Percentiles rank a stretch among this genome's conserved stretches.
Evolutionary conservation across 306 rosid genomes (phyloP).

Genomic region (Cicer pinnatifidum): DNA sequence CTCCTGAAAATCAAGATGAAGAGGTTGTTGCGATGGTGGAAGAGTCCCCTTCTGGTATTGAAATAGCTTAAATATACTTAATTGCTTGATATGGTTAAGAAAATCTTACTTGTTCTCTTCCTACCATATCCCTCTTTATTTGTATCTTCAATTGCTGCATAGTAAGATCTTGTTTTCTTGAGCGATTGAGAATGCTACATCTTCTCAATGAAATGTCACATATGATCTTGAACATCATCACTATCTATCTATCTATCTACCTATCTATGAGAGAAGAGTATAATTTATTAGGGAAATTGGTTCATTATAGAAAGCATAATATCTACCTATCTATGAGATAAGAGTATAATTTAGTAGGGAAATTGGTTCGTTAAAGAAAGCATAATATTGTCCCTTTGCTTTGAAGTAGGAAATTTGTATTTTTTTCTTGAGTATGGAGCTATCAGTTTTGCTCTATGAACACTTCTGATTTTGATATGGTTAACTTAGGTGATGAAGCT

Average conservation of each 20-base stretch:
- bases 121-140: background rate
- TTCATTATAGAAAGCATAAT: background rate
- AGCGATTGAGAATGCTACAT: slow-evolving; percentile 2
- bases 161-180: background rate
- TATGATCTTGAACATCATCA: background rate
- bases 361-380: background rate
- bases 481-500: slow-evolving; percentile 79
- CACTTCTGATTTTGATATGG: slow-evolving; percentile 20
- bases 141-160: background rate
- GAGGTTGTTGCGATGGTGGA: slow-evolving; percentile 84
- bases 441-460: slow-evolving; percentile 20
- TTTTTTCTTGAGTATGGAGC: slow-evolving; percentile 13
- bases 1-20: slow-evolving; percentile 75
- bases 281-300: background rate
- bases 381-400: slow-evolving; percentile 16
- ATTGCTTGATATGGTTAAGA: background rate
- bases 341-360: background rate
- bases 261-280: background rate
- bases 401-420: slow-evolving; percentile 9
- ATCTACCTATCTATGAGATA: background rate
- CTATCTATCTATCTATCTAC: background rate
- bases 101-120: slow-evolving; percentile 1
- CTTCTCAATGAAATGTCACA: slow-evolving; percentile 9
- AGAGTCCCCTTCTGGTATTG: slow-evolving; percentile 76
- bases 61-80: background rate